These are phyloP conservation scores for Jaltomata sinuosa DNA, from an alignment of 257 asterid genomes.

Conservation along the genomic window DNA sequence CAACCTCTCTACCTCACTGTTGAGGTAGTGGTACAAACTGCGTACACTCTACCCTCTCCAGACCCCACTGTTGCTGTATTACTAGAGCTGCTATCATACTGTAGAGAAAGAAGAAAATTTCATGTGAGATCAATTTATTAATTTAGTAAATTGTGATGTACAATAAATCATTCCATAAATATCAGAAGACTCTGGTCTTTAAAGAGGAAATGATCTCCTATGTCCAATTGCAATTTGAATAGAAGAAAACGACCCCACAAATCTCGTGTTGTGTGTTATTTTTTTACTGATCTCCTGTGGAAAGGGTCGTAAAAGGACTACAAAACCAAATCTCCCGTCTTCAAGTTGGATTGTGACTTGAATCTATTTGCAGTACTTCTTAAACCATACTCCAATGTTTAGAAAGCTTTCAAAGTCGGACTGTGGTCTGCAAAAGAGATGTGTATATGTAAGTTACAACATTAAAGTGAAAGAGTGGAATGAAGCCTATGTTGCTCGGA, in stretches of 20 bases:
- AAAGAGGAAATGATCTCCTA: background rate
- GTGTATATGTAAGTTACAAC: background rate
- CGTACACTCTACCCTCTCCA: too few species aligned
- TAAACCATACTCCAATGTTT: slow-evolving; percentile 81
- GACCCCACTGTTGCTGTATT: too few species aligned
- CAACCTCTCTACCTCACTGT: too few species aligned
- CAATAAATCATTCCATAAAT: background rate
- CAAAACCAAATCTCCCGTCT: background rate
- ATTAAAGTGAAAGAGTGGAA: background rate
- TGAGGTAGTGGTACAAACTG: too few species aligned
- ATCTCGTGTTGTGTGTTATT: background rate
- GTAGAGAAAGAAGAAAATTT: too few species aligned
- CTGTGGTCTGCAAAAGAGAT: slow-evolving; percentile 56
- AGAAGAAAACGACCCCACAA: background rate
- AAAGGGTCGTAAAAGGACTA: background rate
- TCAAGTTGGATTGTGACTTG: background rate
- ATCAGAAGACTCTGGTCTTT: background rate
- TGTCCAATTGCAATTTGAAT: background rate
- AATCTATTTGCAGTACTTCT: slow-evolving; percentile 53
- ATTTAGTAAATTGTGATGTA: background rate
- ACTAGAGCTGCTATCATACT: too few species aligned
- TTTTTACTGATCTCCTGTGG: background rate
- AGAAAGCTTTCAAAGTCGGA: slow-evolving; percentile 89
- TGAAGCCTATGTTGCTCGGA: background rate
- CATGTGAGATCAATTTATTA: background rate